These are phyloP conservation scores for Candida railenensis DNA, from an alignment of 805 yeast species.

Conservation along the genomic window DNA sequence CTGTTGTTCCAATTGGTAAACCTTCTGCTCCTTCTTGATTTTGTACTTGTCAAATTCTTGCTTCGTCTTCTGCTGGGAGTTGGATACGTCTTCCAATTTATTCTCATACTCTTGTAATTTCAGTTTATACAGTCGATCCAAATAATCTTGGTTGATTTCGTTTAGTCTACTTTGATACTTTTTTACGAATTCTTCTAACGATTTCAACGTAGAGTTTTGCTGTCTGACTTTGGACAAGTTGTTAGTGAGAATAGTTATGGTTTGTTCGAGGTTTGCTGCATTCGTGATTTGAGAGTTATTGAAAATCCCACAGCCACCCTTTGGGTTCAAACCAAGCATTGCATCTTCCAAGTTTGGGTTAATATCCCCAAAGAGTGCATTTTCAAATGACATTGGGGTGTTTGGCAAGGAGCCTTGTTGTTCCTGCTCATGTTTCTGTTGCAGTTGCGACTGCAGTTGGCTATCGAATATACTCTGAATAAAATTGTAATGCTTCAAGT, in stretches of 20 bases:
- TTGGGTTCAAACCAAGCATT: conserved; percentile 46
- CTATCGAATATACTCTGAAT: conserved; percentile 18
- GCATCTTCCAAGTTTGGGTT: conserved; percentile 49
- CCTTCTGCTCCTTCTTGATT: not conserved
- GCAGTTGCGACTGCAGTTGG: conserved; percentile 4
- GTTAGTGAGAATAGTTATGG: conserved; percentile 53
- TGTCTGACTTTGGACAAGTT: conserved; percentile 58
- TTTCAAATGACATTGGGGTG: conserved; percentile 41
- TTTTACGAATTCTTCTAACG: conserved; percentile 54
- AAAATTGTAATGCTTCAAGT: conserved; percentile 16
- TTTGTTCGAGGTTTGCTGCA: conserved; percentile 52
- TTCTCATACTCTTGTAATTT: conserved; percentile 12
- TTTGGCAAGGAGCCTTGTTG: conserved; percentile 5
- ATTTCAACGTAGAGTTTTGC: conserved; percentile 54
- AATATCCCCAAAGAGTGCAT: conserved; percentile 63
- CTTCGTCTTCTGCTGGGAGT: conserved; percentile 12
- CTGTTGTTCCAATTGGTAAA: conserved; percentile 2
- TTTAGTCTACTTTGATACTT: conserved; percentile 40
- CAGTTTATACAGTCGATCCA: conserved; percentile 15
- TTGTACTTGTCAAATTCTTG: conserved; percentile 12
- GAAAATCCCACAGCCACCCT: conserved; percentile 53
- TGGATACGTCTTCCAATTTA: conserved; percentile 17
- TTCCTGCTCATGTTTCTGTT: conserved; percentile 8
- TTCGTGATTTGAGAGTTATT: conserved; percentile 60
- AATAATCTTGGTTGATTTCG: conserved; percentile 23